Conservation (phyloP, 495 filamentous ascomycete species). For the Hyaloscypha variabilis region DNA sequence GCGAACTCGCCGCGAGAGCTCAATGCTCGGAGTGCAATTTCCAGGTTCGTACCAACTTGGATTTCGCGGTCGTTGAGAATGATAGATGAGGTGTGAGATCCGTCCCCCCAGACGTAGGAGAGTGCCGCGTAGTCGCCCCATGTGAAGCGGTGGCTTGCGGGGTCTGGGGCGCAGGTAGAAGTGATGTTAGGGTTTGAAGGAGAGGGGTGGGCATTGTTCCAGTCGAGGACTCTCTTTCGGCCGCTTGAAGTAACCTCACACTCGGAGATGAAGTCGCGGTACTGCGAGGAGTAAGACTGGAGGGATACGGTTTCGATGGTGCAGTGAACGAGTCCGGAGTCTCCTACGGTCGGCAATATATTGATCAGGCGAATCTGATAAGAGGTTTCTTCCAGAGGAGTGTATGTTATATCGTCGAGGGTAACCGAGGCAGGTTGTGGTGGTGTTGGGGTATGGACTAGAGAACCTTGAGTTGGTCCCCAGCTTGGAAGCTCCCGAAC, state of each 20-base stretch:
- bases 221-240: background rate
- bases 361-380: too few species aligned
- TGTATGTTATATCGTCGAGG: too few species aligned
- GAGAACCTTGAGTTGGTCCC: too few species aligned
- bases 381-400: too few species aligned
- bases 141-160: conserved; percentile 1
- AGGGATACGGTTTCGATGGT: conserved; percentile 13
- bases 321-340: conserved; percentile 7
- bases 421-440: too few species aligned
- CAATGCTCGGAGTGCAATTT: conserved; percentile 17
- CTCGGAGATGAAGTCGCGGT: background rate
- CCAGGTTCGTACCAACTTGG: conserved; percentile 5
- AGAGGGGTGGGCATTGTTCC: background rate
- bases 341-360: too few species aligned
- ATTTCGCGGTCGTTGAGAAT: conserved; percentile 17
- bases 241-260: too few species aligned
- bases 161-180: background rate
- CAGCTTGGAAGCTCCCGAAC: too few species aligned
- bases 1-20: background rate
- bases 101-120: conserved; percentile 21
- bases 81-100: background rate
- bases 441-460: too few species aligned
- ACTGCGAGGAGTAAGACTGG: background rate
- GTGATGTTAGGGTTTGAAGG: background rate
- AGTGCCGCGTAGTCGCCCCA: conserved; percentile 26